These are phyloP conservation scores for Ogataea ganodermae DNA, from an alignment of 805 yeast species.

Conservation along the genomic window DNA sequence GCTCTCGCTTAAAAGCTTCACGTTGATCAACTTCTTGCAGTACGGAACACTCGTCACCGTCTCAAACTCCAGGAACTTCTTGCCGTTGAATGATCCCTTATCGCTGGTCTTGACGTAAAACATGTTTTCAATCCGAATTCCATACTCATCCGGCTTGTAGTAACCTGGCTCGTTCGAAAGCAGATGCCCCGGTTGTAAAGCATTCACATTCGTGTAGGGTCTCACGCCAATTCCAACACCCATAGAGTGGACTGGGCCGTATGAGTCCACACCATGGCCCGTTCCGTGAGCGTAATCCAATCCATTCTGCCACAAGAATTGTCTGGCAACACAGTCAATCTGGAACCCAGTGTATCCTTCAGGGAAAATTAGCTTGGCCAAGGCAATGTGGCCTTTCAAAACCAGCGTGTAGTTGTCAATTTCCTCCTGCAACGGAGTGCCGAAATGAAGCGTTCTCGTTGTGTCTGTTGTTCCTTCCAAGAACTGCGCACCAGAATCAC, in stretches of 20 bases:
- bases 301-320: constrained; percentile 55
- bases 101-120: constrained; percentile 48
- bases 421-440: constrained; percentile 47
- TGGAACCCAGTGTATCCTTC: constrained; percentile 54
- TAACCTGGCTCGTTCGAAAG: constrained; percentile 65
- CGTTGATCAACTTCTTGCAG: constrained; percentile 53
- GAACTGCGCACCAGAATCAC: constrained; percentile 63
- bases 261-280: constrained; percentile 66
- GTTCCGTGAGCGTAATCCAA: constrained; percentile 66
- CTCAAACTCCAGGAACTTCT: constrained; percentile 50
- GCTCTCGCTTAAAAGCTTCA: constrained; percentile 42
- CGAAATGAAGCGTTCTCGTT: constrained; percentile 61
- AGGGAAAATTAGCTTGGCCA: constrained; percentile 53
- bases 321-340: constrained; percentile 60
- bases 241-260: constrained; percentile 62
- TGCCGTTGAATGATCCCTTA: constrained; percentile 38
- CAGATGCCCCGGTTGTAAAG: constrained; percentile 54
- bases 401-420: constrained; percentile 55
- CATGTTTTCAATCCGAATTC: constrained; percentile 56
- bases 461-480: constrained; percentile 67
- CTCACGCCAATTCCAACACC: constrained; percentile 64
- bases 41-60: constrained; percentile 61
- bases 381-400: constrained; percentile 56
- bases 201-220: constrained; percentile 46
- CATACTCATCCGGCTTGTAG: constrained; percentile 60